These are phyloP conservation scores for Acacia concinna DNA, from an alignment of 331 rosid genomes.

Conservation along the genomic window DNA sequence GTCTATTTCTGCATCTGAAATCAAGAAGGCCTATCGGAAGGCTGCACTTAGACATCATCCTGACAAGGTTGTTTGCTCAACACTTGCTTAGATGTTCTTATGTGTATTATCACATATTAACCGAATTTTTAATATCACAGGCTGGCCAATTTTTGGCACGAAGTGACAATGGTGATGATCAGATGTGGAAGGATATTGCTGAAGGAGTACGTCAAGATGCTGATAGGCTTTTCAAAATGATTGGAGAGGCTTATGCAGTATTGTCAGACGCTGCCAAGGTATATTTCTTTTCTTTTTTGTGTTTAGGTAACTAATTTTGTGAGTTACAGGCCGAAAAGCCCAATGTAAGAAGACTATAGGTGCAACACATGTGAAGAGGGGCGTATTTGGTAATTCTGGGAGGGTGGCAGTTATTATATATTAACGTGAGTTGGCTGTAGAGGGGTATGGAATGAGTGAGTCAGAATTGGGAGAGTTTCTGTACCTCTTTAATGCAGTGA, in stretches of 20 bases:
- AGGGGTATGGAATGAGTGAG: no score
- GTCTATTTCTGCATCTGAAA: constrained; percentile 76
- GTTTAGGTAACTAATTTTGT: constrained; percentile 14
- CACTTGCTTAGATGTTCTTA: constrained; percentile 14
- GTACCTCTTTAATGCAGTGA: no score
- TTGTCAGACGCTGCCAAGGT: constrained; percentile 90
- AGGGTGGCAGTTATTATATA: no score
- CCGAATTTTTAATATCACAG: constrained; percentile 45
- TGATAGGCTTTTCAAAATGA: constrained; percentile 85
- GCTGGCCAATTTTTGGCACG: constrained; percentile 82
- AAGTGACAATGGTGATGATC: constrained; percentile 77
- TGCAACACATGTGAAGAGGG: no score
- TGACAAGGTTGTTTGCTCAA: constrained; percentile 68
- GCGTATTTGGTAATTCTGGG: no score
- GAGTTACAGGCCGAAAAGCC: no score
- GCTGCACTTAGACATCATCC: constrained; percentile 99
- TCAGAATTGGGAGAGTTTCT: no score
- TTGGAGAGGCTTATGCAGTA: constrained; percentile 88
- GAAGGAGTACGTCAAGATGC: constrained; percentile 80
- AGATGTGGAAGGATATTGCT: constrained; percentile 74
- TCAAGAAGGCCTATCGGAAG: constrained; percentile 96
- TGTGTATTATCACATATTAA: constrained; percentile 16
- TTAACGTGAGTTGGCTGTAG: no score
- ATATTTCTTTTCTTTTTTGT: background rate
- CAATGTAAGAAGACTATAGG: no score